Base-by-base conservation (phyloP, 345 rosid species). In the sweet orange (Citrus sinensis) region DNA sequence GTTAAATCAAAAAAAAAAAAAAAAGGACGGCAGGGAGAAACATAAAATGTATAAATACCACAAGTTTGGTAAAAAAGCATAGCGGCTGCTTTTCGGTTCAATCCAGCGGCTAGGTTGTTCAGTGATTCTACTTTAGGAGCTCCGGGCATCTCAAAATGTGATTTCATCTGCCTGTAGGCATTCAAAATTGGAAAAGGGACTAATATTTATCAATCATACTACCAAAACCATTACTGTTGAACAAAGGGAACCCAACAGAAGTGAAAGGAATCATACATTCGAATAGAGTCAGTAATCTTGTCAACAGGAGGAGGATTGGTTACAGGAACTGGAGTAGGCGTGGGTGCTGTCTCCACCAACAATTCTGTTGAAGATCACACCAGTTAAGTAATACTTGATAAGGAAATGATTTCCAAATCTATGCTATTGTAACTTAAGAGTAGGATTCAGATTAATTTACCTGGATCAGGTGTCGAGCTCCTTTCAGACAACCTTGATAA, bases 61-160 rank as follows among this genome's bases (percentile, higher is more conserved):
- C 97, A 92, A 42, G 90, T 88, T 80, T 92, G 98, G 79, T 90
- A 93, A 78, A 95, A 95, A 64, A 93, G 92, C 80, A 86, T 76
- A 75, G 99, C 94, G 71, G 99, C 98, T 68, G 87, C 89, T 79
- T 84, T 91, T 77, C 89, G 80, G 85, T 76, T 86, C 90, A 95
- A 84, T 76, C 98, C 99, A 66, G 80, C 34, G 20, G 97, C 83
- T 27, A 93, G 89, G 66, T 87, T 89, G 88, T 83, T 71, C 70
- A 93, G 83, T 59, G 96, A 93, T 84, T 92, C 98, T 74, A 78
- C 82, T 78, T 65, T 78, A 66, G 94, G 87, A 70, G 90, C 87
- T 81, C 97, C 98, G 22, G 95, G 94, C 55, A 93, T 78, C 68
- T 95, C 97, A 81, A 94, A 95, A 81, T 89, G 95, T 24, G 83